These are phyloP conservation scores for Monosporascus sp. DNA, from an alignment of 2,329 filamentous ascomycete species.

Conservation along the genomic window DNA sequence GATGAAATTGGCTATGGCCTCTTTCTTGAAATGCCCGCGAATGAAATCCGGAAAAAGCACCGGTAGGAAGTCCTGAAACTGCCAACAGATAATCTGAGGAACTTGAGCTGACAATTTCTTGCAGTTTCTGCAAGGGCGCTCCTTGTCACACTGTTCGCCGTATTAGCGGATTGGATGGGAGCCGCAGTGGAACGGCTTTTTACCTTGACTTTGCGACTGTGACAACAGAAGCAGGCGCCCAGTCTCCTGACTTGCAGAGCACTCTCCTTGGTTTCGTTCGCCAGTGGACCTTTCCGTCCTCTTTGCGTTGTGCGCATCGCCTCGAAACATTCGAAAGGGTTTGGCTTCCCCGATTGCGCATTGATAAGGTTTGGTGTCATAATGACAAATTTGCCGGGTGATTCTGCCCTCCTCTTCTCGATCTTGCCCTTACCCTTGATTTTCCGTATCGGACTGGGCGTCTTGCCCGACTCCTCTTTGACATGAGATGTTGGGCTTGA, in stretches of 20 bases:
- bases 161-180: neutral
- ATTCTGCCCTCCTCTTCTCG: constrained; percentile 39
- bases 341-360: constrained; percentile 44
- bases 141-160: constrained; percentile 38
- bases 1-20: constrained; percentile 44
- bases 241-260: constrained; percentile 49
- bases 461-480: constrained; percentile 20
- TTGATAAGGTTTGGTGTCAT: constrained; percentile 50
- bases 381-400: constrained; percentile 47
- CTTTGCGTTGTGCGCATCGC: constrained; percentile 47
- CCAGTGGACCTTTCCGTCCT: constrained; percentile 51
- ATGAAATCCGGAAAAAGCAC: constrained; percentile 50
- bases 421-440: constrained; percentile 37
- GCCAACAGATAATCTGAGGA: constrained; percentile 54
- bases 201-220: constrained; percentile 50
- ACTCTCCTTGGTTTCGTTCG: constrained; percentile 48
- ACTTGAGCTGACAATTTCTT: constrained; percentile 44
- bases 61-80: constrained; percentile 50
- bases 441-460: constrained; percentile 34
- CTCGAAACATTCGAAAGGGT: constrained; percentile 52
- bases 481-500: constrained; percentile 23
- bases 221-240: constrained; percentile 56
- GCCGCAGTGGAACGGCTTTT: neutral
- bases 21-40: constrained; percentile 44
- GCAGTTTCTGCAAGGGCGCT: constrained; percentile 53